Conservation (phyloP, 2,329 filamentous ascomycete genomes). For the Lecanicillium sp. region DNA sequence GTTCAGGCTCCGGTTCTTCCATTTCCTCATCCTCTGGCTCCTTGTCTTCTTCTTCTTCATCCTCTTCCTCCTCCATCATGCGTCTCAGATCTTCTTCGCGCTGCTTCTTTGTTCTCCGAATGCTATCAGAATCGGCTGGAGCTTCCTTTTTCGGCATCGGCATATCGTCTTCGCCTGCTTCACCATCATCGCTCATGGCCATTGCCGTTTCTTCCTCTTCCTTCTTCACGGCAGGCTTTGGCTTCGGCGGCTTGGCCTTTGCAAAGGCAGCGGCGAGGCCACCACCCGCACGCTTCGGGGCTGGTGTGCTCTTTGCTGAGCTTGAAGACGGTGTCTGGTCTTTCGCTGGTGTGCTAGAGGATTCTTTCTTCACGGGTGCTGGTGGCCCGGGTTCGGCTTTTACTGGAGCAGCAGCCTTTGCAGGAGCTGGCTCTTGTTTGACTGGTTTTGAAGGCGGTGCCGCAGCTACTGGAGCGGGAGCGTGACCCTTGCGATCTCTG, state of each 20-base stretch:
- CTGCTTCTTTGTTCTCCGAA: conserved; percentile 24
- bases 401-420: conserved; percentile 12
- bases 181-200: conserved; percentile 31
- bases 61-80: conserved; percentile 44
- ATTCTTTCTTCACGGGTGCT: conserved; percentile 1
- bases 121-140: conserved; percentile 14
- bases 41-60: conserved; percentile 52
- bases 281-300: conserved; percentile 48
- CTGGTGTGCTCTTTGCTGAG: conserved; percentile 20
- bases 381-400: conserved; percentile 11
- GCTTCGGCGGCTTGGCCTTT: conserved; percentile 40
- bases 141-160: conserved; percentile 18
- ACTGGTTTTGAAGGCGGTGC: conserved; percentile 13
- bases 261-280: conserved; percentile 76
- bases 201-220: conserved; percentile 20
- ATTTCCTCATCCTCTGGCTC: conserved; percentile 30
- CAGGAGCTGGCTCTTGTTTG: conserved; percentile 23
- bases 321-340: conserved; percentile 18
- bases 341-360: conserved; percentile 10
- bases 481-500: conserved; percentile 33
- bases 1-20: conserved; percentile 29
- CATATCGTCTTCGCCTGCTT: conserved; percentile 30
- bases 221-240: conserved; percentile 36
- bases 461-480: conserved; percentile 16
- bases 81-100: conserved; percentile 29